Percentiles rank a stretch among this genome's conserved stretches.
Conservation (phyloP, 768 basidiomycete species). For the Boletus tylopilopsis region DNA sequence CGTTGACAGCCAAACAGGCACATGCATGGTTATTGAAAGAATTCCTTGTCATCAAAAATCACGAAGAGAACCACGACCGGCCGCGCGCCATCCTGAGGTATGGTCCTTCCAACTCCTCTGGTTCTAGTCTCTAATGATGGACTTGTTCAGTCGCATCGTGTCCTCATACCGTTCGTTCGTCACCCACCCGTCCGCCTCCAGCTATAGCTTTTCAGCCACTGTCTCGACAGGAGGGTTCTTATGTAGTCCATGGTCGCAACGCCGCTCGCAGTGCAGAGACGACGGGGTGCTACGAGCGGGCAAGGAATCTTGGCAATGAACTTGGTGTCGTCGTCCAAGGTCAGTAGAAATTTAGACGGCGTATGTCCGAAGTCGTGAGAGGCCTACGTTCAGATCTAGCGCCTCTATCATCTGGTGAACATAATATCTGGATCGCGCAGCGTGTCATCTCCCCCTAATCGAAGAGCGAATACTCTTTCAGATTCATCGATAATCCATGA, state of each 20-base stretch:
- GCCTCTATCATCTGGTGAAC: too few species aligned
- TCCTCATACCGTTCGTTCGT: not conserved
- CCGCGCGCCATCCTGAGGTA: constrained; percentile 1
- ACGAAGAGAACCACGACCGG: not conserved
- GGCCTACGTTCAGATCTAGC: too few species aligned
- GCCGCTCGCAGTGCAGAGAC: constrained; percentile 33
- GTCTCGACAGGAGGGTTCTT: constrained; percentile 24
- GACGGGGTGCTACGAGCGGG: constrained; percentile 25
- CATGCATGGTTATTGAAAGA: too few species aligned
- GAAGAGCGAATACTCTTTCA: too few species aligned
- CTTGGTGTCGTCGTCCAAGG: constrained; percentile 10
- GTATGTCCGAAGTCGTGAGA: too few species aligned
- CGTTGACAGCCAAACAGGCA: too few species aligned
- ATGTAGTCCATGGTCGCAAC: constrained; percentile 35
- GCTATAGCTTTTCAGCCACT: not conserved
- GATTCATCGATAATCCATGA: too few species aligned
- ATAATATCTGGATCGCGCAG: too few species aligned
- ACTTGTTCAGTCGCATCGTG: not conserved
- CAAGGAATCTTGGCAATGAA: constrained; percentile 16
- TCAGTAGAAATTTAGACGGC: constrained; percentile 15
- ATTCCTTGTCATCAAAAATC: too few species aligned
- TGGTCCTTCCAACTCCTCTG: not conserved
- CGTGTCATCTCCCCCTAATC: too few species aligned
- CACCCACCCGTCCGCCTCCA: not conserved
- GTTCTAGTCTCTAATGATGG: not conserved